Evolutionary conservation across 805 yeast species (phyloP).

Genomic region (Myxozyma melibiosi): DNA sequence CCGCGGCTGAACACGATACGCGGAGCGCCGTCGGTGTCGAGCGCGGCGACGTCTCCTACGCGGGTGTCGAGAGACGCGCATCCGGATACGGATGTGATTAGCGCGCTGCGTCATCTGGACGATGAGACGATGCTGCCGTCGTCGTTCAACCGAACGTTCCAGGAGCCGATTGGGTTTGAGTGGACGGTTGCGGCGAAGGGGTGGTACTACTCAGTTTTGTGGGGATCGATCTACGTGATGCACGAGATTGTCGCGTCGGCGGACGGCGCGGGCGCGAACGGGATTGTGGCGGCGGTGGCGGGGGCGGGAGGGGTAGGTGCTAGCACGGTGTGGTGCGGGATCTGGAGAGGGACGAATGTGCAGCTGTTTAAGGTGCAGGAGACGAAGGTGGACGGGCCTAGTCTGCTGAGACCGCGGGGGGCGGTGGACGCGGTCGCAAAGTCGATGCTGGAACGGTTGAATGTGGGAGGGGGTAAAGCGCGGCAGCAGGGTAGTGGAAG

Average conservation of each 20-base stretch:
- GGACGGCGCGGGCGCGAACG: slow-evolving; percentile 4
- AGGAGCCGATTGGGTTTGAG: slow-evolving; percentile 50
- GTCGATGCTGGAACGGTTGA: slow-evolving; percentile 46
- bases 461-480: neutral
- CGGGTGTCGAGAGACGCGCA: neutral
- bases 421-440: slow-evolving; percentile 55
- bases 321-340: slow-evolving; percentile 13
- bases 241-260: slow-evolving; percentile 25
- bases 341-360: slow-evolving; percentile 39
- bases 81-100: slow-evolving; percentile 18
- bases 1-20: slow-evolving; percentile 14
- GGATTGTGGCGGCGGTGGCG: slow-evolving; percentile 11
- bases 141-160: slow-evolving; percentile 20
- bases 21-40: neutral
- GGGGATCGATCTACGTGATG: slow-evolving; percentile 55
- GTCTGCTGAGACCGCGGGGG: slow-evolving; percentile 46
- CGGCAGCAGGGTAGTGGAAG: neutral
- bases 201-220: slow-evolving; percentile 71
- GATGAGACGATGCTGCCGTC: slow-evolving; percentile 26
- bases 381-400: slow-evolving; percentile 47
- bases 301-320: slow-evolving; percentile 1
- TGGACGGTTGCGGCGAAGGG: slow-evolving; percentile 71
- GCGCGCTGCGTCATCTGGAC: slow-evolving; percentile 28
- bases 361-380: slow-evolving; percentile 54
- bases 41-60: slow-evolving; percentile 7